Percentiles rank a stretch among this genome's conserved stretches.
Evolutionary conservation across 441 rosid species (phyloP).

Genomic region (Erodium texanum): DNA sequence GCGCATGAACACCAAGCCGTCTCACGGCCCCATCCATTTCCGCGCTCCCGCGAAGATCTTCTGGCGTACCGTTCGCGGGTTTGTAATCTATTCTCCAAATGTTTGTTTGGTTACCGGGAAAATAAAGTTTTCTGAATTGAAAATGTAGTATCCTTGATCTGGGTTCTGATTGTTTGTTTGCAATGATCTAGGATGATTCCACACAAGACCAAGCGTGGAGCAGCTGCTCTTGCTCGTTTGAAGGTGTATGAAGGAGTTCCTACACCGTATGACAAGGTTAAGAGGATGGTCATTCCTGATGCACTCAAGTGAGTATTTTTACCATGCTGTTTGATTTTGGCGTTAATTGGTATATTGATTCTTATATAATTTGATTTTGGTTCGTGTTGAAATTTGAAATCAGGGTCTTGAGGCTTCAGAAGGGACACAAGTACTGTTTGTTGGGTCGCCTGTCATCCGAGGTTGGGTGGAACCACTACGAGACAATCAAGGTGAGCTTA

Average conservation of each 20-base stretch:
- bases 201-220: not conserved
- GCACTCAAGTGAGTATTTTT: not conserved
- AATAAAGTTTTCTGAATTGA: not conserved
- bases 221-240: not conserved
- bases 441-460: too few relatives aligned
- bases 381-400: too few relatives aligned
- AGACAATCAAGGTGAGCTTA: too few relatives aligned
- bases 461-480: too few relatives aligned
- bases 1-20: slow-evolving; percentile 27
- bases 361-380: too few relatives aligned
- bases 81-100: too few relatives aligned
- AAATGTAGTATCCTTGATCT: not conserved
- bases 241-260: not conserved
- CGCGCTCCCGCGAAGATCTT: slow-evolving; percentile 23
- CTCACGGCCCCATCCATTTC: slow-evolving; percentile 25
- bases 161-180: not conserved
- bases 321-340: not conserved
- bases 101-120: not conserved
- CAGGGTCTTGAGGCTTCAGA: too few relatives aligned
- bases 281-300: not conserved
- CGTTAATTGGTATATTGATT: too few relatives aligned
- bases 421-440: too few relatives aligned
- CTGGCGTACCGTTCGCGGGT: slow-evolving; percentile 25
- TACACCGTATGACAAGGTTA: not conserved
- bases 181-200: not conserved